Conservation (phyloP, 2,329 filamentous ascomycete species). For the Phaeosphaeriaceae sp. region DNA sequence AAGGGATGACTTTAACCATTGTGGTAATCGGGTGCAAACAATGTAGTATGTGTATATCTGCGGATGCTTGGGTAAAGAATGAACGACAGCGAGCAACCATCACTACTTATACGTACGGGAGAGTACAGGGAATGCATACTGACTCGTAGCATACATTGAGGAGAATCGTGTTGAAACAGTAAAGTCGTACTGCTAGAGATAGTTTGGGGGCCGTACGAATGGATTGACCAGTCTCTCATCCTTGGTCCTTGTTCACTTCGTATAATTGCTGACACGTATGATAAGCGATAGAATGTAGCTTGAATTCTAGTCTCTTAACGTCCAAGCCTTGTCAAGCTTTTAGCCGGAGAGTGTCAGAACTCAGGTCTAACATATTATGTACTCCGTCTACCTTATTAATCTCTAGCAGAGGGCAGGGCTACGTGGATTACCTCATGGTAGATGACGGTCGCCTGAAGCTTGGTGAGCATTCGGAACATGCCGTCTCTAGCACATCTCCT, state of each 20-base stretch:
- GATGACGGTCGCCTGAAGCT: too few relatives aligned
- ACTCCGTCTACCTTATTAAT: too few relatives aligned
- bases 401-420: too few relatives aligned
- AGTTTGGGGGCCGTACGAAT: too few relatives aligned
- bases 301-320: not conserved
- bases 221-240: conserved; percentile 1
- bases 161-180: too few relatives aligned
- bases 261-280: conserved; percentile 3
- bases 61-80: conserved; percentile 1
- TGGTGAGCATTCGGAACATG: too few relatives aligned
- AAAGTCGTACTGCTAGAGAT: too few relatives aligned
- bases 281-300: not conserved
- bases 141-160: conserved; percentile 2
- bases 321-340: not conserved
- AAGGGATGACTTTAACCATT: conserved; percentile 19
- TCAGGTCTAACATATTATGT: not conserved
- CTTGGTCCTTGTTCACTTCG: not conserved
- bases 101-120: conserved; percentile 7
- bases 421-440: too few relatives aligned
- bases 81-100: conserved; percentile 3
- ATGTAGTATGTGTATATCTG: conserved; percentile 4
- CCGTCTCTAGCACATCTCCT: too few relatives aligned
- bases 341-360: not conserved
- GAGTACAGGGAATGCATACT: conserved; percentile 1
- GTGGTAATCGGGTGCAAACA: conserved; percentile 7